Evolutionary conservation across 2,329 filamentous ascomycete species (phyloP).

Genomic region (Pyricularia sp.): DNA sequence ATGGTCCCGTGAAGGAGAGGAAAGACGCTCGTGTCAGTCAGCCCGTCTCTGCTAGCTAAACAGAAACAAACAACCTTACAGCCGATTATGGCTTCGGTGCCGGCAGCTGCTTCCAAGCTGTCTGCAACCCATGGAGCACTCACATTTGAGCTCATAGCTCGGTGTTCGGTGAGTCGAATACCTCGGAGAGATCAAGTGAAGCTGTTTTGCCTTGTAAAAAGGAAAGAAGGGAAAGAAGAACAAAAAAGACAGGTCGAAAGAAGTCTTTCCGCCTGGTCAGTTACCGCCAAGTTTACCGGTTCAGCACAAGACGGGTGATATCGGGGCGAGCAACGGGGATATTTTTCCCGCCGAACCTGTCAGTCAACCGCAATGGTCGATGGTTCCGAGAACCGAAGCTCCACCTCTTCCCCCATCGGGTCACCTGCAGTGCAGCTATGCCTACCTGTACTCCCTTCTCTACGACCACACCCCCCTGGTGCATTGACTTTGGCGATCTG

Average conservation of each 20-base stretch:
- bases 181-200: background rate
- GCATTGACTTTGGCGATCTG: background rate
- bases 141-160: slow-evolving; percentile 16
- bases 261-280: background rate
- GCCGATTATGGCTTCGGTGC: slow-evolving; percentile 12
- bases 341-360: background rate
- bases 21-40: background rate
- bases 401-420: background rate
- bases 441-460: background rate
- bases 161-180: slow-evolving; percentile 10
- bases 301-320: background rate
- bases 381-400: background rate
- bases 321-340: background rate
- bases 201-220: background rate
- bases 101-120: slow-evolving; percentile 4
- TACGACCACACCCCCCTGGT: background rate
- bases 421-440: background rate
- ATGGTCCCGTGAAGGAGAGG: background rate
- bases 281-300: background rate
- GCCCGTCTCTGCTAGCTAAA: background rate
- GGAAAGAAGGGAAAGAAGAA: too few relatives aligned
- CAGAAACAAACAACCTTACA: background rate
- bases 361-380: background rate
- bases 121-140: slow-evolving; percentile 17
- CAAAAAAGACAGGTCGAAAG: background rate